phyloP scores from a whole-genome alignment of 106 monocot genomes.

The Iris macrosiphon region DNA sequence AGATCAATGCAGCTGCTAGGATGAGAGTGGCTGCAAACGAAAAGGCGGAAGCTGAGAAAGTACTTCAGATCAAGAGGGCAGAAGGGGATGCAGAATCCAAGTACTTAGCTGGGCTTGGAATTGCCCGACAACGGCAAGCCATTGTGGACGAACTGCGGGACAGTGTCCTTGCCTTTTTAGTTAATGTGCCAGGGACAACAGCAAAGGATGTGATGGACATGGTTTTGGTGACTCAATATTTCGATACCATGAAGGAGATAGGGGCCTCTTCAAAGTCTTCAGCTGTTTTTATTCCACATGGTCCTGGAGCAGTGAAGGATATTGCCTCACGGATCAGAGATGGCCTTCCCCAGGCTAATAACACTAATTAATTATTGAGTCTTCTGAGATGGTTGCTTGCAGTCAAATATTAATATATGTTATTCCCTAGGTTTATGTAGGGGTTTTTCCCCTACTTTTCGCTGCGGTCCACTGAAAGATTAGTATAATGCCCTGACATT shows the following conservation, averaged over 20 bases:
- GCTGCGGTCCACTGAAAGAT: no score
- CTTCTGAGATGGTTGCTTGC: no score
- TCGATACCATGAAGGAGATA: conserved; percentile 75
- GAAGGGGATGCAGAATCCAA: conserved; percentile 81
- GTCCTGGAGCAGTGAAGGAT: conserved; percentile 40
- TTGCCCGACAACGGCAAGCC: conserved; percentile 75
- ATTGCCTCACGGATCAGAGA: conserved; percentile 48
- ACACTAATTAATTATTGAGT: background rate
- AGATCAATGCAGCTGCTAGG: conserved; percentile 61
- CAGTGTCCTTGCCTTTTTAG: conserved; percentile 71
- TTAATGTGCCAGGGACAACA: conserved; percentile 60
- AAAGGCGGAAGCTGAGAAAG: conserved; percentile 79
- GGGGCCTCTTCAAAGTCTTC: conserved; percentile 53
- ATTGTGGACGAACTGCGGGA: conserved; percentile 66
- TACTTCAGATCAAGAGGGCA: conserved; percentile 63
- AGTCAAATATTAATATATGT: no score
- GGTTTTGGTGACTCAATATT: conserved; percentile 69
- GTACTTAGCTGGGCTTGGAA: conserved; percentile 56
- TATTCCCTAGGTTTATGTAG: no score
- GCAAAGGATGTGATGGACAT: conserved; percentile 86
- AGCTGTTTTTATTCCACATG: conserved; percentile 41
- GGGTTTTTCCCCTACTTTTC: no score
- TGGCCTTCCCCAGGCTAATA: conserved; percentile 37
- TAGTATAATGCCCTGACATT: no score
- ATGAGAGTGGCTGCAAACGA: conserved; percentile 66